phyloP scores from a whole-genome alignment of 495 filamentous ascomycete genomes.

The Aspergillus avenaceus region DNA sequence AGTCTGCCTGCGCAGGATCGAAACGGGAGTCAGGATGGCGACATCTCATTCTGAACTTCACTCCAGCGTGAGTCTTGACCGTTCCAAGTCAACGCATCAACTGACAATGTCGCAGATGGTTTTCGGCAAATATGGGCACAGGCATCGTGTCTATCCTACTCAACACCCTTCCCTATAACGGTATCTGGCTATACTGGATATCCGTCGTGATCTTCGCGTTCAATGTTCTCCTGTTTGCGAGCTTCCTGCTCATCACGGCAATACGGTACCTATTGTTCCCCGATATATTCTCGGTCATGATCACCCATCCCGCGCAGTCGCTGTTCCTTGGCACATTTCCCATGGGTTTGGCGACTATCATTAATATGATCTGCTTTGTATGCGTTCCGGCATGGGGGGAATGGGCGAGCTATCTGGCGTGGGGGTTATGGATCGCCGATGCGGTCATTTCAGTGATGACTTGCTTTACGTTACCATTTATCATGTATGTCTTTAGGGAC shows the following conservation, averaged over 20 bases:
- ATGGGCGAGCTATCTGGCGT: constrained; percentile 33
- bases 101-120: constrained; percentile 29
- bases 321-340: constrained; percentile 61
- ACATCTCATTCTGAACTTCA: constrained; percentile 45
- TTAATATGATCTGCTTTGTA: constrained; percentile 52
- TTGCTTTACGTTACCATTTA: constrained; percentile 50
- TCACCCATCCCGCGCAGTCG: constrained; percentile 53
- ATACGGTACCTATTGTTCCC: constrained; percentile 57
- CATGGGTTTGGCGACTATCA: constrained; percentile 59
- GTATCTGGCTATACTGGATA: constrained; percentile 47
- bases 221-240: constrained; percentile 49
- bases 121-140: constrained; percentile 62
- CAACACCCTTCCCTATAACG: constrained; percentile 54
- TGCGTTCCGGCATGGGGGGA: constrained; percentile 52
- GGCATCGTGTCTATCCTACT: constrained; percentile 60
- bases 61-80: constrained; percentile 31
- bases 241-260: constrained; percentile 35
- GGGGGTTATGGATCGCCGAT: constrained; percentile 59
- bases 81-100: background rate
- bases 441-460: constrained; percentile 45
- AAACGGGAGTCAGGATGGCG: constrained; percentile 41
- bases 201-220: constrained; percentile 50
- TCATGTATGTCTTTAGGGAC: constrained; percentile 39
- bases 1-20: background rate
- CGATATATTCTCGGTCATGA: constrained; percentile 51